Conservation (phyloP, 148 eudicot genomes). For the Persicaria tinctoria region DNA sequence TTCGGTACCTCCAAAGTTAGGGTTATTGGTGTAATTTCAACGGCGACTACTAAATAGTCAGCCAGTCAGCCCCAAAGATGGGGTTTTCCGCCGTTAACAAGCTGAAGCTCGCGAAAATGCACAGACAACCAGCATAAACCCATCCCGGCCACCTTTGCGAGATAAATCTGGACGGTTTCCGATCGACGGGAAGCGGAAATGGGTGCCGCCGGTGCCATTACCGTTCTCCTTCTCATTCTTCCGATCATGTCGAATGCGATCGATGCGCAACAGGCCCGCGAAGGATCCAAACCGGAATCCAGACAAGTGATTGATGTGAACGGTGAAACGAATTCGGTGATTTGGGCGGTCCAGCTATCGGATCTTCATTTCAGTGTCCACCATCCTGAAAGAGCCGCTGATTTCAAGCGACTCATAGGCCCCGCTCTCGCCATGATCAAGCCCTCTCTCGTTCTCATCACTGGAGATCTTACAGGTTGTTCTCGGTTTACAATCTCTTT, state of each 20-base stretch:
- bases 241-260: not conserved
- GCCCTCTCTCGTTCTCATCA: constrained; percentile 84
- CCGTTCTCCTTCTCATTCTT: constrained; percentile 2
- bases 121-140: not conserved
- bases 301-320: constrained; percentile 32
- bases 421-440: constrained; percentile 58
- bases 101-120: not conserved
- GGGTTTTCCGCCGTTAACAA: not conserved
- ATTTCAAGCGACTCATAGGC: constrained; percentile 45
- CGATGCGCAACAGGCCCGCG: not conserved
- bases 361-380: constrained; percentile 95
- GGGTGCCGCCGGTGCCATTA: not conserved
- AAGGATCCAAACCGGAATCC: constrained; percentile 1
- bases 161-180: not conserved
- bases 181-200: not conserved
- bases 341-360: constrained; percentile 85
- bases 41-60: not conserved
- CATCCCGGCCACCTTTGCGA: not conserved
- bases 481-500: not conserved
- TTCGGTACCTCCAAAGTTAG: not conserved
- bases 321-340: constrained; percentile 48
- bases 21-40: not conserved
- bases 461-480: constrained; percentile 92
- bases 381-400: constrained; percentile 68
- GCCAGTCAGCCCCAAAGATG: not conserved